Percentiles rank a stretch among this genome's conserved stretches.
Evolutionary conservation across 2,329 filamentous ascomycete species (phyloP).

Genomic region (Monosporascus sp.): DNA sequence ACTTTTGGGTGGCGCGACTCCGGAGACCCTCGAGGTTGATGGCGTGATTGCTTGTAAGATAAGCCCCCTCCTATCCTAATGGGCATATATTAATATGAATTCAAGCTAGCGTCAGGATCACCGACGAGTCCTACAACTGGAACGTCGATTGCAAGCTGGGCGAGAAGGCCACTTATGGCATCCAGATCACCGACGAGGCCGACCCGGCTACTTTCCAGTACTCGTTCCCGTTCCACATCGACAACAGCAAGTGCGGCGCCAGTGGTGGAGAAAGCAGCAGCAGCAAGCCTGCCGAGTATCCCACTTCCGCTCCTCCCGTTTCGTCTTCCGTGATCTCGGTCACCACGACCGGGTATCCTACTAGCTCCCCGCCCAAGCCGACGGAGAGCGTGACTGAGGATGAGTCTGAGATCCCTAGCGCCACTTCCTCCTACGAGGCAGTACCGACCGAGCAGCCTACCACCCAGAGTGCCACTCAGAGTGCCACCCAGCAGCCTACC

Average conservation of each 20-base stretch:
- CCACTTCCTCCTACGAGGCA: too few relatives aligned
- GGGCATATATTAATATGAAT: conserved; percentile 8
- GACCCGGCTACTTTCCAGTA: conserved; percentile 52
- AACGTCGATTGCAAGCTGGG: conserved; percentile 41
- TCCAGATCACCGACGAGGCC: conserved; percentile 47
- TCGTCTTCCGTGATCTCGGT: too few relatives aligned
- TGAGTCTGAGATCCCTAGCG: too few relatives aligned
- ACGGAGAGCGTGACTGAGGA: too few relatives aligned
- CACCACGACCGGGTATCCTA: too few relatives aligned
- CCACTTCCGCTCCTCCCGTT: too few relatives aligned
- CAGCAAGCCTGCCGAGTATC: neutral
- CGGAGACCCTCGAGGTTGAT: conserved; percentile 36
- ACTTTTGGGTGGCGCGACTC: conserved; percentile 48
- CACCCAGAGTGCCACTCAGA: too few relatives aligned
- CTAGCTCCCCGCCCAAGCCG: too few relatives aligned
- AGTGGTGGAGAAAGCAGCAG: neutral
- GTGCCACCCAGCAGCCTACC: neutral
- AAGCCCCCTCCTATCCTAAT: neutral
- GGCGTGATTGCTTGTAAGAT: conserved; percentile 47
- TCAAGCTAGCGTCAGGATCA: conserved; percentile 43
- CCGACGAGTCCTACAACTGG: conserved; percentile 44
- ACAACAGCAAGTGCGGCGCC: conserved; percentile 20
- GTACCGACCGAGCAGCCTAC: too few relatives aligned
- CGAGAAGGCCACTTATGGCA: conserved; percentile 47
- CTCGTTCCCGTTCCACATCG: conserved; percentile 56